These are phyloP conservation scores for Tetratostichococcus sp. DNA, from an alignment of 139 green algal genomes.

Conservation along the genomic window DNA sequence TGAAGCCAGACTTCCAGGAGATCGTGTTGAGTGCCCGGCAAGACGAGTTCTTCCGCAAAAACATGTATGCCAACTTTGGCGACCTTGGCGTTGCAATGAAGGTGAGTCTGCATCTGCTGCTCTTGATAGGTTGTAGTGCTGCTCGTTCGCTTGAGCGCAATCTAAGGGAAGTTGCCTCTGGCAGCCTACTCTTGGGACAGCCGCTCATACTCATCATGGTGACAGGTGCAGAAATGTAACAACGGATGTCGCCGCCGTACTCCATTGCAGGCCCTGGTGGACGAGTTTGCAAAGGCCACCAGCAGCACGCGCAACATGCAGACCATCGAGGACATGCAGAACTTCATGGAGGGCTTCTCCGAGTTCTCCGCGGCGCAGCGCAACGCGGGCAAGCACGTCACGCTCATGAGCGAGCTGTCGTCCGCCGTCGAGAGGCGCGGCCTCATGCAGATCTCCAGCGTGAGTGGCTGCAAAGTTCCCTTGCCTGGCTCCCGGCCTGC, in stretches of 20 bases:
- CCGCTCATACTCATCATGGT: too few relatives aligned
- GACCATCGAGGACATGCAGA: slow-evolving; percentile 80
- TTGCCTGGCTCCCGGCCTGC: neutral
- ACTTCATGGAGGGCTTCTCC: slow-evolving; percentile 76
- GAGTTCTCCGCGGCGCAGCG: slow-evolving; percentile 67
- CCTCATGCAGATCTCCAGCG: slow-evolving; percentile 66
- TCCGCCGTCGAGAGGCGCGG: slow-evolving; percentile 46
- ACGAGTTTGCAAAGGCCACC: slow-evolving; percentile 49
- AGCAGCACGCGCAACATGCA: slow-evolving; percentile 39
- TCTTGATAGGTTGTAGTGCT: too few relatives aligned
- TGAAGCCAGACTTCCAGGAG: slow-evolving; percentile 63
- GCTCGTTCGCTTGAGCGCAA: too few relatives aligned
- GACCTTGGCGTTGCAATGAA: slow-evolving; percentile 78
- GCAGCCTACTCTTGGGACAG: too few relatives aligned
- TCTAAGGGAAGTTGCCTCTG: too few relatives aligned
- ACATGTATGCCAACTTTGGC: slow-evolving; percentile 79
- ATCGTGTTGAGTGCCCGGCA: slow-evolving; percentile 57
- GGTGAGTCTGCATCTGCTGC: neutral
- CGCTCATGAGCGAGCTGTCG: slow-evolving; percentile 73
- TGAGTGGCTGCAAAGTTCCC: neutral
- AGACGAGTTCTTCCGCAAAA: slow-evolving; percentile 75
- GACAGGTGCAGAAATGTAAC: too few relatives aligned
- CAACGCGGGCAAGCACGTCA: slow-evolving; percentile 86
- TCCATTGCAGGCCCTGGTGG: slow-evolving; percentile 47
- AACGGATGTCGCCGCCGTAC: too few relatives aligned